phyloP scores from a whole-genome alignment of 2,329 filamentous ascomycete genomes.

The Aspergillus proliferans region DNA sequence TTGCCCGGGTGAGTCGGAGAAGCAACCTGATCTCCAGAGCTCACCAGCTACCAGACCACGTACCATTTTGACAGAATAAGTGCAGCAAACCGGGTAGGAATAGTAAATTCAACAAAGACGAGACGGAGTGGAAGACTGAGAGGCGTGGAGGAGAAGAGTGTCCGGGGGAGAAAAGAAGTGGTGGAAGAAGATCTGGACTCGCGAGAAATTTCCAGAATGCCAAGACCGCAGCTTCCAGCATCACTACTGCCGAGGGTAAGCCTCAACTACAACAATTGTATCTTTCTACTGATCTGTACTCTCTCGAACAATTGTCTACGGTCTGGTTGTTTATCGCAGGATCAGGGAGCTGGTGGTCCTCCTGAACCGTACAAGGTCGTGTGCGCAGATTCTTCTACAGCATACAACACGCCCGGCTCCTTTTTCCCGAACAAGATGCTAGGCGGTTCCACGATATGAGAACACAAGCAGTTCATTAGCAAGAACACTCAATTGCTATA shows the following conservation, averaged over 20 bases:
- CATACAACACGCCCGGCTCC: slow-evolving; percentile 2
- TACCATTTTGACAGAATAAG: slow-evolving; percentile 18
- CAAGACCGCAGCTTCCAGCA: slow-evolving; percentile 29
- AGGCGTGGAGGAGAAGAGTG: slow-evolving; percentile 23
- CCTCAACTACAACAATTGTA: not conserved
- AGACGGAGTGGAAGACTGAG: slow-evolving; percentile 11
- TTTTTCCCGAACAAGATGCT: slow-evolving; percentile 6
- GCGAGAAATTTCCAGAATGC: slow-evolving; percentile 43
- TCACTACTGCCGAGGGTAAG: slow-evolving; percentile 28
- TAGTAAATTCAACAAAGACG: not conserved
- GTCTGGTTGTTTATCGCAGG: not conserved
- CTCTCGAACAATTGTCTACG: too few species aligned
- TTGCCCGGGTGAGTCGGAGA: not conserved
- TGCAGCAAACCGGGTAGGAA: slow-evolving; percentile 1
- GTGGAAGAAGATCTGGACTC: slow-evolving; percentile 28
- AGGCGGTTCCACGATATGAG: not conserved
- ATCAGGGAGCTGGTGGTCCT: not conserved
- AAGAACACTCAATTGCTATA: not conserved
- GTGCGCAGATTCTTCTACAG: not conserved
- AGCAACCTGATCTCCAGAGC: slow-evolving; percentile 1
- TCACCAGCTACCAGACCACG: slow-evolving; percentile 2
- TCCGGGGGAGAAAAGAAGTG: slow-evolving; percentile 17
- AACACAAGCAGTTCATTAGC: not conserved
- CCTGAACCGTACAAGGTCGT: too few species aligned
- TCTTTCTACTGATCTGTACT: too few species aligned